Evolutionary conservation across 2,329 filamentous ascomycete species (phyloP), one percentile per base, ranked within the genome.

Genomic region (Colletotrichum truncatum): DNA sequence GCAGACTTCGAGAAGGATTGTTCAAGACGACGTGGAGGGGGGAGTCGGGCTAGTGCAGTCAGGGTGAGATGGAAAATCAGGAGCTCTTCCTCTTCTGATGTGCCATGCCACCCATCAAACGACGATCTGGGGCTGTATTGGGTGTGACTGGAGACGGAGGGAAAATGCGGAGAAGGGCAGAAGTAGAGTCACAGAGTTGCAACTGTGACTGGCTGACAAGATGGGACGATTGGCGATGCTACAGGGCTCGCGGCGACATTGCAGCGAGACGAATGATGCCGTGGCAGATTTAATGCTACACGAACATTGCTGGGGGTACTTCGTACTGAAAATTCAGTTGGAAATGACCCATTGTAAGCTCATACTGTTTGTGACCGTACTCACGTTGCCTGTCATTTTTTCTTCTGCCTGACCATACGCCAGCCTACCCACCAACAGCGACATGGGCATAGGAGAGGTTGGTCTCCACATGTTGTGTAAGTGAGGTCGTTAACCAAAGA

Each of bases 211-310:
- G 52, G 59, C 52, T 36, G 21, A 36, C 41, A 12, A 48, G 26
- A 51, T 58, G 39, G 53, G 53, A 62, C 30, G 45, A 45, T 43
- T 43, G 53, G 34, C 34, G 60, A 64, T 64, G 60, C 16, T 32
- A 26, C 28, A 32, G 38, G 45, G 57, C 26, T 23, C 32, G 39
- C 18, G 14, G 53, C 18, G 39, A 56, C 28, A 43, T 51, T 43
- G 46, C 32, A 46, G 26, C 48, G 28, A 58, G 43, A 51, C 41
- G 53, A 58, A 18, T n/a, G n/a, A 57, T 34, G 34, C 43, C 45
- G 25, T 14, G 34, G 32, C 32, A 57, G 26, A 41, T 57, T 12
- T 34, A 49, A 49, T 34, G 41, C 41, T 26, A 49, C 23, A 46
- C 12, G 52, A 43, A 23, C 43, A 34, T 32, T 30, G 39, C 21